Evolutionary conservation across 352 stramenopile genomes (phyloP), one percentile per base, ranked within the genome.

Genomic region (Thraustochytrium striatum): DNA sequence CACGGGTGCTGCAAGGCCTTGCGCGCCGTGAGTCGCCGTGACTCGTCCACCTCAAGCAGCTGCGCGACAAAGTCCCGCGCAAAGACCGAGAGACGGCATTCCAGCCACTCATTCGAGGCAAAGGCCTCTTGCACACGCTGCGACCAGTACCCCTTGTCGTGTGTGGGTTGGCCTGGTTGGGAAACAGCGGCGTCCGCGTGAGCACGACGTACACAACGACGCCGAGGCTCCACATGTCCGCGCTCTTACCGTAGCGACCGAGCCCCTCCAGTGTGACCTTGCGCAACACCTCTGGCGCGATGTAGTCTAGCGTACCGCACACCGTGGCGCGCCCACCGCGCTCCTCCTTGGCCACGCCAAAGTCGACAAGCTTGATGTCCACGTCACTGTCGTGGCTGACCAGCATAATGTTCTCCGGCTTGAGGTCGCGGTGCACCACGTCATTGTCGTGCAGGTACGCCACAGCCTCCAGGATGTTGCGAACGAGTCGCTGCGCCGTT

Each of bases 351-450:
- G 90, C 89, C 21, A 91, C 82, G 33, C 89, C 88, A 82, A 95
- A 95, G 82, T 95, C 89, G 1, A 87, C 88, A 13, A 95, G 72
- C 82, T 94, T 93, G 50, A 94, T 90, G 30, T 82, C 89, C 16
- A 78, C 81, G 38, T 89, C 90, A 21, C 88, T 82, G 53, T 93
- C 88, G 3, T 83, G 82, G 7, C 88, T 88, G 3, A 90, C 91
- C 30, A 94, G 83, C 44, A 95, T 78, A 44, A 95, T 83, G 61
- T 95, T 95, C 70, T 95, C 90, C 0, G 90, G 90, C 83, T 94
- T 95, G 59, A 95, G 72, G 82, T 95, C 90, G 35, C 91, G 87
- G 72, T 96, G 91, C 11, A 96, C 91, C 7, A 98, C 95, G 65
- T 93, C 91, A 38, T 88, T 87, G 8, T 89, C 88, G 81, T 99